Evolutionary conservation across 1,284 basidiomycete genomes (phyloP), one percentile per base, ranked within the genome.

Genomic region (Uromyces viciae-fabae): DNA sequence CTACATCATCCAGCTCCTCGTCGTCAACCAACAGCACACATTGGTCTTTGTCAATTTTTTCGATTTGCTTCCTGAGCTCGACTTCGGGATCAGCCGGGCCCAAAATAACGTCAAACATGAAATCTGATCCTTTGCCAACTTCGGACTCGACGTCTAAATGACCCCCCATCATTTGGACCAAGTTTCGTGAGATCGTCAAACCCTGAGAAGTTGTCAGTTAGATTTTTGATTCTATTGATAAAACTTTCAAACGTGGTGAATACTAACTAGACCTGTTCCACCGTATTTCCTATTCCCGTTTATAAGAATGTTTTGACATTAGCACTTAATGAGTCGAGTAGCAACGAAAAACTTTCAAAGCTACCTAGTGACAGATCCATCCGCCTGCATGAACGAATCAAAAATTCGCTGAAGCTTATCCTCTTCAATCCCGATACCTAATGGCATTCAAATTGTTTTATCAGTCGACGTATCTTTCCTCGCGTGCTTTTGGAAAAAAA

Each of bases 121-220:
- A 81, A 66, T 75, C 60, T 14, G 79, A 81, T 11, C 79, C 79
- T 31, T 68, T 74, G 46, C 69, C 72, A 8, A 74, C 71, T 73
- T 81, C 72, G 17, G 71, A 74, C 31, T 75, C 71, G 2, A 81
- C 79, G 28, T 75, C 49, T 43, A 81, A 46, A 33, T 74, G 71
- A 14, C 79, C 79, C 31, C 79, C 79, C 79, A 81, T 81, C 79
- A 81, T 74, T 66, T 81, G 71, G 33, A 81, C 79, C 62, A 81
- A 68, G 46, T 75, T 74, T 22, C 72, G 71, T 2, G 79, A 81
- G 42, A 81, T 81, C 17, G 79, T 81, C n/a, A 81, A 52, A 4
- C 79, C 79, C 78, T 80, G 36, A 38, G 17, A 66, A n/a, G 38
- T 40, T 17, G n/a, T 78, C 25, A 78, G 31, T 15, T 52, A 25